A percentile compares a stretch with the other conserved stretches of the same genome.
phyloP scores from a whole-genome alignment of 257 asterid genomes.

The Capsicum rhomboideum region DNA sequence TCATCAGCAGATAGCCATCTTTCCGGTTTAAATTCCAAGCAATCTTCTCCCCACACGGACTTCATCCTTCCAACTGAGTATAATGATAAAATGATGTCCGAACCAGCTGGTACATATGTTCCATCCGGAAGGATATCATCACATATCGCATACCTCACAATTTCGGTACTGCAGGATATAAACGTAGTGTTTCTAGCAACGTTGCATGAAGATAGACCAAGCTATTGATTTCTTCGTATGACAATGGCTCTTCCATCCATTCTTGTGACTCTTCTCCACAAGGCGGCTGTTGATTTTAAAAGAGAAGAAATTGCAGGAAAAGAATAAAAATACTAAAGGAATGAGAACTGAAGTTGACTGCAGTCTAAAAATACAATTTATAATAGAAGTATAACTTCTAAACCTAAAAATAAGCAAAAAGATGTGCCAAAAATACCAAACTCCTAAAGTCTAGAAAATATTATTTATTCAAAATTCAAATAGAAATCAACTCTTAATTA shows the following conservation, averaged over 20 bases:
- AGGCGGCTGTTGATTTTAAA: too few species aligned
- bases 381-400: too few species aligned
- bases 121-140: not conserved
- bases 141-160: not conserved
- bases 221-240: not conserved
- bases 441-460: too few species aligned
- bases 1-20: not conserved
- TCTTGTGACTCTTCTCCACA: not conserved
- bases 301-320: too few species aligned
- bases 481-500: too few species aligned
- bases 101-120: not conserved
- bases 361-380: too few species aligned
- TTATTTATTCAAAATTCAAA: too few species aligned
- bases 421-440: too few species aligned
- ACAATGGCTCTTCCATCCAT: constrained; percentile 2
- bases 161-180: constrained; percentile 1
- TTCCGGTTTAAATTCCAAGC: constrained; percentile 3
- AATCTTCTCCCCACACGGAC: constrained; percentile 1
- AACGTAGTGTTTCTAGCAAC: not conserved
- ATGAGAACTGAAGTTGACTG: too few species aligned
- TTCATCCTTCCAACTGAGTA: not conserved
- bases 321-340: too few species aligned
- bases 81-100: not conserved
- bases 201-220: not conserved
- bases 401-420: too few species aligned